phyloP scores from a whole-genome alignment of 768 basidiomycete genomes.

The Sporobolomyces pararoseus region DNA sequence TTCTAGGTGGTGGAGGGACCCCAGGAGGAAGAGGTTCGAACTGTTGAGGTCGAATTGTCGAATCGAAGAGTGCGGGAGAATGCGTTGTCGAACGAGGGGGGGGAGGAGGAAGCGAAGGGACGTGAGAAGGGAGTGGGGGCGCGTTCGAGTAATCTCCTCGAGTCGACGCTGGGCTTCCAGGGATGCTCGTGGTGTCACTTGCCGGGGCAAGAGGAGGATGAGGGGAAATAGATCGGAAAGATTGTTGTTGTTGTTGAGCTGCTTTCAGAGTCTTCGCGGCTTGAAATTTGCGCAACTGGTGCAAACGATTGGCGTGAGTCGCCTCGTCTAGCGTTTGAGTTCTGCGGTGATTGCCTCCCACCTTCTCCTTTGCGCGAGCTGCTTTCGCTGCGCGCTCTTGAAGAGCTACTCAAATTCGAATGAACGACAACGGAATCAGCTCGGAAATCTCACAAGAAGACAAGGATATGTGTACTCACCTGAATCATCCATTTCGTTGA shows the following conservation, averaged over 20 bases:
- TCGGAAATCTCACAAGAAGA: too few species aligned
- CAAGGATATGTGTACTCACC: constrained; percentile 7
- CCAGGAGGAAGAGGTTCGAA: constrained; percentile 10
- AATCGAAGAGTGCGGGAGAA: neutral
- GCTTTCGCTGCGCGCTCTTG: constrained; percentile 39
- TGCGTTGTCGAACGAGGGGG: neutral
- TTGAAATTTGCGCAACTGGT: constrained; percentile 39
- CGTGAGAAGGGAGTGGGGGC: too few species aligned
- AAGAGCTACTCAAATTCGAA: neutral
- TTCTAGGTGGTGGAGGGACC: constrained; percentile 13
- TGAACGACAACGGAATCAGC: neutral
- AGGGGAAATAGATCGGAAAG: neutral
- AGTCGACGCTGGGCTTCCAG: constrained; percentile 12
- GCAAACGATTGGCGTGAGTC: constrained; percentile 17
- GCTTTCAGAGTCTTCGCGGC: constrained; percentile 22
- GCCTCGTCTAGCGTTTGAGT: constrained; percentile 8
- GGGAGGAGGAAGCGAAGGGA: neutral
- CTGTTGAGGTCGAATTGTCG: neutral
- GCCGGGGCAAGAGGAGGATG: constrained; percentile 1
- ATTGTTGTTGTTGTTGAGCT: neutral
- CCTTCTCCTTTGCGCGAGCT: constrained; percentile 40
- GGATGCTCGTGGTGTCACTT: constrained; percentile 16
- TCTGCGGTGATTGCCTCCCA: constrained; percentile 5
- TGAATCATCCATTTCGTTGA: constrained; percentile 17
- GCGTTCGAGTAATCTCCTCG: neutral